A percentile compares a stretch with the other conserved stretches of the same genome.
phyloP scores from a whole-genome alignment of 2,329 filamentous ascomycete genomes.

The Fusarium sp. region DNA sequence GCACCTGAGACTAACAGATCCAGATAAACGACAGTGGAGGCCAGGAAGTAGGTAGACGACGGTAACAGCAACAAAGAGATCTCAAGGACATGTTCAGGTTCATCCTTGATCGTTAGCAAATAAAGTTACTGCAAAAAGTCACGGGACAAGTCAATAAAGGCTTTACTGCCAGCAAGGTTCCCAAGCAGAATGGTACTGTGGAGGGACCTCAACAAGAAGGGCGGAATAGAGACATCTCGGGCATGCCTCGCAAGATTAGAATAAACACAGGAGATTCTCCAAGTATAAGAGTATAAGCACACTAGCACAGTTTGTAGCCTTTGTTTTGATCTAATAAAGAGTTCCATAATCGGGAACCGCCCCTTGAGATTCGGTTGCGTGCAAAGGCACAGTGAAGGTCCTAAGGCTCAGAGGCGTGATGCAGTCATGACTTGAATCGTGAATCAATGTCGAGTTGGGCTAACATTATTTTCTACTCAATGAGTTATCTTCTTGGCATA shows the following conservation, averaged over 20 bases:
- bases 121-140: neutral
- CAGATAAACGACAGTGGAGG: constrained; percentile 9
- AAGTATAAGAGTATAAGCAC: constrained; percentile 8
- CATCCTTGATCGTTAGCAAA: neutral
- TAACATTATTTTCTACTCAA: neutral
- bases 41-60: too few species aligned
- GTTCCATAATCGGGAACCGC: too few species aligned
- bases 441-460: constrained; percentile 11
- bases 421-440: neutral
- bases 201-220: constrained; percentile 5
- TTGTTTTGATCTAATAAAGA: too few species aligned
- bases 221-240: too few species aligned
- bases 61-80: neutral
- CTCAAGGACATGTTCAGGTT: neutral
- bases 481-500: neutral
- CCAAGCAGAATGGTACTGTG: constrained; percentile 14
- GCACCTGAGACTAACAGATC: constrained; percentile 1
- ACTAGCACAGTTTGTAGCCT: neutral
- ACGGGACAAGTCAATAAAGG: constrained; percentile 8
- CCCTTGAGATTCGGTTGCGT: too few species aligned
- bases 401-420: too few species aligned
- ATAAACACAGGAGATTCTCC: too few species aligned
- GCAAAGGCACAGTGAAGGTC: too few species aligned
- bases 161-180: neutral
- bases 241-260: too few species aligned